These are phyloP conservation scores for Linderina pennispora DNA, from an alignment of 192 early-diverging fungal species.

Conservation along the genomic window DNA sequence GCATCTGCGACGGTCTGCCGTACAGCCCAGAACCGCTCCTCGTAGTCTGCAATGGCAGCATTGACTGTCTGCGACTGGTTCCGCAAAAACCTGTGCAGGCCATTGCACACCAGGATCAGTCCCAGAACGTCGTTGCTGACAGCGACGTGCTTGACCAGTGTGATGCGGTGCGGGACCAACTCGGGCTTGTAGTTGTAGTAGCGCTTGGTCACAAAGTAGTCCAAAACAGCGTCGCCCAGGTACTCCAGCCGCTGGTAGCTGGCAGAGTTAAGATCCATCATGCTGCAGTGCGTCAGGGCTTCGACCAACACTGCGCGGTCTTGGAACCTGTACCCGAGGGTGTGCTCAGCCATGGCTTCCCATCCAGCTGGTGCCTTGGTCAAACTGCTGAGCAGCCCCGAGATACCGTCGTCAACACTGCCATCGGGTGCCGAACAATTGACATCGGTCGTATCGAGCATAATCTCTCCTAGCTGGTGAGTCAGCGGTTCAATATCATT, in stretches of 20 bases:
- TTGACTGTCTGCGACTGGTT: conserved; percentile 56
- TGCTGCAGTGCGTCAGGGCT: conserved; percentile 82
- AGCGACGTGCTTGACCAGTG: conserved; percentile 76
- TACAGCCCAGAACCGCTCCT: conserved; percentile 40
- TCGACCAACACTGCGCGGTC: conserved; percentile 61
- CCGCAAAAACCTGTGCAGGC: conserved; percentile 61
- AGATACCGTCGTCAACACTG: background rate
- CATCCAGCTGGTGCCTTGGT: too few species aligned
- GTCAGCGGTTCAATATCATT: conserved; percentile 1
- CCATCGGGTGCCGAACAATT: conserved; percentile 5
- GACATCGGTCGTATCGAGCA: conserved; percentile 29
- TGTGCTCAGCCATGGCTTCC: conserved; percentile 12
- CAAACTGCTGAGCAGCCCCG: background rate
- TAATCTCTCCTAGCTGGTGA: conserved; percentile 16
- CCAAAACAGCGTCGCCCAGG: conserved; percentile 76
- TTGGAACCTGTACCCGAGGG: conserved; percentile 61
- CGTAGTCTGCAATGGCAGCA: conserved; percentile 53
- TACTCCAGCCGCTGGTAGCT: conserved; percentile 93
- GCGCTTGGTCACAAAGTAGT: conserved; percentile 70
- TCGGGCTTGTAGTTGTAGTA: conserved; percentile 63
- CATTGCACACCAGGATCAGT: conserved; percentile 55
- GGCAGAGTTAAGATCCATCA: conserved; percentile 45
- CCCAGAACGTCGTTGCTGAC: conserved; percentile 86
- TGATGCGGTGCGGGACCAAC: conserved; percentile 70
- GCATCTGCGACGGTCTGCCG: conserved; percentile 10